phyloP scores from a whole-genome alignment of 305 asterid genomes.

The Coffea humblotiana region DNA sequence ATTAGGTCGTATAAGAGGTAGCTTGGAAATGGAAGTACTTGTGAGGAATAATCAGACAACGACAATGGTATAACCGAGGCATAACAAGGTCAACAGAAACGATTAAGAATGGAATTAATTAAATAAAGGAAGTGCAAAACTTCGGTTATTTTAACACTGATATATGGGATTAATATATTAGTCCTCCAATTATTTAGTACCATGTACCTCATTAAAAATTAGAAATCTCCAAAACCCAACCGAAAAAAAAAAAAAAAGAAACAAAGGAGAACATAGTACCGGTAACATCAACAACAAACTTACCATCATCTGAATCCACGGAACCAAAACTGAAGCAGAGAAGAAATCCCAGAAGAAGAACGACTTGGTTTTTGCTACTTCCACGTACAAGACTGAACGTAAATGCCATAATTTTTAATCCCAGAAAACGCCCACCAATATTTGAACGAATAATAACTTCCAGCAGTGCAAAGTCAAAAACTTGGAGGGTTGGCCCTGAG shows the following conservation, averaged over 20 bases:
- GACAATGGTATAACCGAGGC: slow-evolving; percentile 33
- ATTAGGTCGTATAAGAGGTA: background rate
- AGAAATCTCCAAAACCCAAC: slow-evolving; percentile 9
- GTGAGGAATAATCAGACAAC: slow-evolving; percentile 17
- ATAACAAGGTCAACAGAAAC: slow-evolving; percentile 25
- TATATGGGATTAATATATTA: slow-evolving; percentile 38
- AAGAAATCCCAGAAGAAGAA: slow-evolving; percentile 44
- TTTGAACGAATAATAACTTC: background rate
- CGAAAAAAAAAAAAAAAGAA: slow-evolving; percentile 8
- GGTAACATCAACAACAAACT: slow-evolving; percentile 27
- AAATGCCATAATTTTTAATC: background rate
- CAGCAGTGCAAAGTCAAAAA: slow-evolving; percentile 14
- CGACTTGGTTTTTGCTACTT: slow-evolving; percentile 1
- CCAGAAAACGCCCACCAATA: background rate
- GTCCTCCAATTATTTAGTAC: background rate
- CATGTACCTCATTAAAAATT: background rate
- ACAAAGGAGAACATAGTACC: background rate
- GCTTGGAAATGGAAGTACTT: slow-evolving; percentile 10
- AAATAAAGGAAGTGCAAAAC: slow-evolving; percentile 28
- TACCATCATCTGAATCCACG: slow-evolving; percentile 78
- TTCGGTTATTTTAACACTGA: slow-evolving; percentile 31
- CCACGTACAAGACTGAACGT: background rate
- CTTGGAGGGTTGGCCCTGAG: background rate
- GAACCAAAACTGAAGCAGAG: slow-evolving; percentile 45
- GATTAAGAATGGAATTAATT: slow-evolving; percentile 23